Conservation (phyloP, 371 early-diverging fungal species). For the Batrachochytrium dendrobatidis region DNA sequence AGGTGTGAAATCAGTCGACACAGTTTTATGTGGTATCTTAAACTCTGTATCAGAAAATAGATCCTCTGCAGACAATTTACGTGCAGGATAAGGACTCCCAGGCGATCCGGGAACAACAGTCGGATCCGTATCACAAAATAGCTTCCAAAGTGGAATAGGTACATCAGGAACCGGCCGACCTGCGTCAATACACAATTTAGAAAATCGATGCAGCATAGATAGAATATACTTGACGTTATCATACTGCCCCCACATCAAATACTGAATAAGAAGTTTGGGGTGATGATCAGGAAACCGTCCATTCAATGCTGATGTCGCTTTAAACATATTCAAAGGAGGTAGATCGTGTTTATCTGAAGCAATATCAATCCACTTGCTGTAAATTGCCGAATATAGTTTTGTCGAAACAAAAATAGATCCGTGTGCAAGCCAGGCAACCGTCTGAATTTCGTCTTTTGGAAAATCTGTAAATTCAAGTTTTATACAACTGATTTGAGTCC, state of each 20-base stretch:
- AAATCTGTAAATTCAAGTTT: not conserved
- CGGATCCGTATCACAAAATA: slow-evolving; percentile 16
- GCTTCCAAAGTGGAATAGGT: slow-evolving; percentile 27
- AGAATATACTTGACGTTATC: slow-evolving; percentile 56
- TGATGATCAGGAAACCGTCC: slow-evolving; percentile 62
- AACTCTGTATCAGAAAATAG: not conserved
- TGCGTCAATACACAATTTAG: slow-evolving; percentile 23
- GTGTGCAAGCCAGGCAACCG: slow-evolving; percentile 57
- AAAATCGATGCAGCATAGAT: slow-evolving; percentile 34
- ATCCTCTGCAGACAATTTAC: not conserved
- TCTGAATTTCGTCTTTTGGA: slow-evolving; percentile 17
- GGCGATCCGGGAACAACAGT: not conserved
- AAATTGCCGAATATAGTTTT: slow-evolving; percentile 48
- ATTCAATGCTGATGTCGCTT: slow-evolving; percentile 12
- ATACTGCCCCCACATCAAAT: slow-evolving; percentile 70
- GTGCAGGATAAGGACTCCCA: not conserved
- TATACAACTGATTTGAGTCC: slow-evolving; percentile 18
- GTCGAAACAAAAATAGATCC: slow-evolving; percentile 58
- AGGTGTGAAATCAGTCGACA: slow-evolving; percentile 33
- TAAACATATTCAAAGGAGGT: slow-evolving; percentile 15
- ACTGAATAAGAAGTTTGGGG: slow-evolving; percentile 63
- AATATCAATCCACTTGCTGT: slow-evolving; percentile 58
- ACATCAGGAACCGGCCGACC: slow-evolving; percentile 9
- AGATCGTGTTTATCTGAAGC: not conserved
- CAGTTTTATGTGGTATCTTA: not conserved